phyloP scores from a whole-genome alignment of 371 early-diverging fungal genomes.

The Chytridiales sp. region DNA sequence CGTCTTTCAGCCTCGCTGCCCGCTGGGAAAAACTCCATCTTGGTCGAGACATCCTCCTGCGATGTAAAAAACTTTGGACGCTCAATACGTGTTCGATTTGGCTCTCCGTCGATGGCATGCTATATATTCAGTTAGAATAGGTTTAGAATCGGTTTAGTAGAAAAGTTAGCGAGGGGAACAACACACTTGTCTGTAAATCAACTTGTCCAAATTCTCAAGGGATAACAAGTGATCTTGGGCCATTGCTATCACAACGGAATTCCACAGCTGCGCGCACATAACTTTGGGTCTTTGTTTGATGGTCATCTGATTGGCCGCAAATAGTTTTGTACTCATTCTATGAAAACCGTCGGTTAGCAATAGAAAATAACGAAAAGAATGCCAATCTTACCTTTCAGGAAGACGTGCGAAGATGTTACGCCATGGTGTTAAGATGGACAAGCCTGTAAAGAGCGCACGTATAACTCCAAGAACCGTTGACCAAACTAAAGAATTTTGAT shows the following conservation, averaged over 20 bases:
- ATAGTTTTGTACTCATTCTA: conserved; percentile 21
- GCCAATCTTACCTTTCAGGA: conserved; percentile 59
- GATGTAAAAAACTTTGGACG: conserved; percentile 81
- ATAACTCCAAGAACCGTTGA: conserved; percentile 68
- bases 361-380: neutral
- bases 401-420: conserved; percentile 79
- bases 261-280: conserved; percentile 84
- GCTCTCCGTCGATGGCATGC: conserved; percentile 58
- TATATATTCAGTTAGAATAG: no score
- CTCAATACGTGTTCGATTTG: conserved; percentile 64
- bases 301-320: conserved; percentile 64
- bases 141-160: no score
- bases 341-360: neutral
- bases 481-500: conserved; percentile 29
- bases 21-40: conserved; percentile 74
- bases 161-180: no score
- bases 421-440: conserved; percentile 88
- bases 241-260: conserved; percentile 84
- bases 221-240: conserved; percentile 82
- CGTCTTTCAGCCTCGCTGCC: conserved; percentile 83
- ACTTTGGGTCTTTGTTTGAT: conserved; percentile 73
- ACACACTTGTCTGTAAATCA: conserved; percentile 71
- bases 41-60: conserved; percentile 78
- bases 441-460: conserved; percentile 76
- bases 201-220: conserved; percentile 71